Conservation (phyloP, 2,329 filamentous ascomycete species). For the Berkeleyomyces rouxiae region DNA sequence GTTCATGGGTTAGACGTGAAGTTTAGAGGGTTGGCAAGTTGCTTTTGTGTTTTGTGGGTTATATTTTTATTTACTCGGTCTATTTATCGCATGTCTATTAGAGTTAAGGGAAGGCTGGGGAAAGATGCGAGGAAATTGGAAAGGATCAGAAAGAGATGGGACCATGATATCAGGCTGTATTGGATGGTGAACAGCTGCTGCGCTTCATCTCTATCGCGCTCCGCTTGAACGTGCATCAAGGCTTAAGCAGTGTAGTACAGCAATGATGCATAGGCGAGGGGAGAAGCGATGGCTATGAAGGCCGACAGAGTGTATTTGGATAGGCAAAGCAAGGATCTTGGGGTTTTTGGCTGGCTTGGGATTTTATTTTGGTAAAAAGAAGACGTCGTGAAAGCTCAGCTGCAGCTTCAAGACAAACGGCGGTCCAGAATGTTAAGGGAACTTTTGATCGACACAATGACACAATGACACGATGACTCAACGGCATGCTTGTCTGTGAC, state of each 20-base stretch:
- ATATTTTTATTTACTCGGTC: constrained; percentile 1
- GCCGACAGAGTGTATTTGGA: no score
- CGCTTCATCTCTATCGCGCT: no score
- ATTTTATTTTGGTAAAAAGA: not conserved
- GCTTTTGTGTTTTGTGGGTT: constrained; percentile 12
- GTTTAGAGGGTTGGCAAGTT: not conserved
- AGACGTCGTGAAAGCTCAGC: not conserved
- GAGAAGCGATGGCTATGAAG: not conserved
- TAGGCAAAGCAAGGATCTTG: no score
- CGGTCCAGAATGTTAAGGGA: not conserved
- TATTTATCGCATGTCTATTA: constrained; percentile 6
- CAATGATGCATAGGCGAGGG: not conserved
- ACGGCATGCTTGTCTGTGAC: no score
- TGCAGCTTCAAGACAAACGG: not conserved
- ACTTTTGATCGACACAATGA: not conserved
- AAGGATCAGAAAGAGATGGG: not conserved
- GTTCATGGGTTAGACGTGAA: constrained; percentile 33
- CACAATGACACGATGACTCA: not conserved
- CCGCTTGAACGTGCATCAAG: no score
- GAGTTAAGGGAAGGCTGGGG: constrained; percentile 4
- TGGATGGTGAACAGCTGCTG: not conserved
- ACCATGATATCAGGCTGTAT: not conserved
- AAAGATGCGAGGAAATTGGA: not conserved
- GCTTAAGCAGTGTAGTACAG: no score
- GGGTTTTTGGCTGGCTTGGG: no score